Evolutionary conservation across 495 filamentous ascomycete species (phyloP).

Genomic region (Podospora anserina): DNA sequence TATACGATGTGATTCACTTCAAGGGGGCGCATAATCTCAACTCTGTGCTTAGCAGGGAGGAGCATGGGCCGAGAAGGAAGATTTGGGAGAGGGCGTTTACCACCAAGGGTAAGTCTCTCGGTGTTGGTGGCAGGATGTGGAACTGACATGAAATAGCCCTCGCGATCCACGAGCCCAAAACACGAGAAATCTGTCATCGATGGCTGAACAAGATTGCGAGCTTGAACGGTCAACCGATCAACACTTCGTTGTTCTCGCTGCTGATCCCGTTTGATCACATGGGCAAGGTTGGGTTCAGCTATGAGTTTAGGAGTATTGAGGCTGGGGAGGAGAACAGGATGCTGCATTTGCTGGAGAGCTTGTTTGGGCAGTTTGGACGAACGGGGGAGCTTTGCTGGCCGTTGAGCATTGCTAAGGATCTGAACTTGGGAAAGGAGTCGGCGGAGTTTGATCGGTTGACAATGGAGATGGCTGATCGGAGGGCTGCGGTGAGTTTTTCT

Average conservation of each 20-base stretch:
- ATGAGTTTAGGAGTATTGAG: constrained; percentile 16
- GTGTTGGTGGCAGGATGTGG: not conserved
- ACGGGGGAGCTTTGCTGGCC: constrained; percentile 25
- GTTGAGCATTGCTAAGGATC: constrained; percentile 7
- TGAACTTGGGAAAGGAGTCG: constrained; percentile 10
- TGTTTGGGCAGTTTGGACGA: constrained; percentile 19
- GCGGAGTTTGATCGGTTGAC: constrained; percentile 21
- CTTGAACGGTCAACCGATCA: constrained; percentile 9
- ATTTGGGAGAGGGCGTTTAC: constrained; percentile 26
- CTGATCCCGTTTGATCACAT: constrained; percentile 28
- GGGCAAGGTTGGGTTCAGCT: constrained; percentile 24
- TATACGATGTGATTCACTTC: constrained; percentile 19
- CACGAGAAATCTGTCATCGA: constrained; percentile 72
- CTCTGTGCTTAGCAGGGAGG: constrained; percentile 22
- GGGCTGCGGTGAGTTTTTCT: constrained; percentile 12
- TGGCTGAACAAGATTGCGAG: constrained; percentile 31
- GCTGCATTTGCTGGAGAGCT: constrained; percentile 23
- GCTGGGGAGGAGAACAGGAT: constrained; percentile 20
- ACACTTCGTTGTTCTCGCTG: constrained; percentile 24
- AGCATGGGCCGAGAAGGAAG: constrained; percentile 24
- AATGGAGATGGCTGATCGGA: constrained; percentile 15
- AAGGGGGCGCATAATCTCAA: constrained; percentile 26
- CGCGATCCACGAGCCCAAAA: constrained; percentile 68
- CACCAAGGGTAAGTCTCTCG: constrained; percentile 14
- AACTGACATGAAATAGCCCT: constrained; percentile 46